phyloP scores from a whole-genome alignment of 2,329 filamentous ascomycete species.

The Beauveria bassiana region DNA sequence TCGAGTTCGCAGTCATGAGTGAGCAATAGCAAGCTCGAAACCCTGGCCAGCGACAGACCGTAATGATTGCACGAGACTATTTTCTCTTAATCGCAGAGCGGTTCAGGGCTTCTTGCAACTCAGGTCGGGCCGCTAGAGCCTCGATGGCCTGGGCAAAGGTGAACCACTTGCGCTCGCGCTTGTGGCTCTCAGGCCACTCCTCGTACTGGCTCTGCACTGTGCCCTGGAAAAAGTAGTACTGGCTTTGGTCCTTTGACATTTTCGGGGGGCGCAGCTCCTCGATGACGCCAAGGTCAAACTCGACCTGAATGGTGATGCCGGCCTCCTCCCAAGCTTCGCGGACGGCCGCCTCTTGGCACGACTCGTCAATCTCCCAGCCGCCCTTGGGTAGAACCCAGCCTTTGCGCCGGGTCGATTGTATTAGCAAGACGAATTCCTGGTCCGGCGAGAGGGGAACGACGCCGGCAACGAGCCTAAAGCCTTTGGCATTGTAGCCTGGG shows the following conservation, averaged over 20 bases:
- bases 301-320: conserved; percentile 78
- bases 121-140: conserved; percentile 68
- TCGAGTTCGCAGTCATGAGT: background rate
- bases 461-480: conserved; percentile 90
- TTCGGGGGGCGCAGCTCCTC: conserved; percentile 77
- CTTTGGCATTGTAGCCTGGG: conserved; percentile 81
- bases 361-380: conserved; percentile 94
- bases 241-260: conserved; percentile 52
- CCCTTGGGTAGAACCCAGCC: conserved; percentile 97
- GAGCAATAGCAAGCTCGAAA: background rate
- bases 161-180: conserved; percentile 86
- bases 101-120: conserved; percentile 80
- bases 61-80: background rate
- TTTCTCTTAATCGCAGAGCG: conserved; percentile 60
- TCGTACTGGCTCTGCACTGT: conserved; percentile 78
- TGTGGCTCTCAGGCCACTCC: conserved; percentile 91
- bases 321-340: conserved; percentile 98
- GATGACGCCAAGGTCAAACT: conserved; percentile 80
- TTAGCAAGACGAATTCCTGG: conserved; percentile 82
- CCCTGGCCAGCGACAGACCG: background rate
- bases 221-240: conserved; percentile 79
- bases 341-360: conserved; percentile 74
- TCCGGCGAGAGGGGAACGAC: conserved; percentile 84
- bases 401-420: conserved; percentile 83
- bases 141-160: conserved; percentile 74